Conservation (phyloP, 2,329 filamentous ascomycete genomes). For the Penicillium fuscoglaucum region DNA sequence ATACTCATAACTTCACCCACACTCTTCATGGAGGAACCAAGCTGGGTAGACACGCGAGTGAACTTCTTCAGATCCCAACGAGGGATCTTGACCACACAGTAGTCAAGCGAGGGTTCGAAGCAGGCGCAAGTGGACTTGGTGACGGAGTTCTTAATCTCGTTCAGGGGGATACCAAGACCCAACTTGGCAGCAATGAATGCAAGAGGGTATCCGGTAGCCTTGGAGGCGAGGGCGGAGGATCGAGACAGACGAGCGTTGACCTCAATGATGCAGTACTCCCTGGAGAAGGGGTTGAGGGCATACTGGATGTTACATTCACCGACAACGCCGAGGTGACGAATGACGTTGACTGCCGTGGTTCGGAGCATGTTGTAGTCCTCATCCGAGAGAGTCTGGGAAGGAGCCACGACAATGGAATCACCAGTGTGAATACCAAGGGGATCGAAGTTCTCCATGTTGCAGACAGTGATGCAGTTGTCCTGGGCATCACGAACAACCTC, state of each 20-base stretch:
- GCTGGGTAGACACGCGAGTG: constrained; percentile 89
- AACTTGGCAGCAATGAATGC: constrained; percentile 97
- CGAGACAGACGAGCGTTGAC: constrained; percentile 95
- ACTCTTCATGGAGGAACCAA: constrained; percentile 99
- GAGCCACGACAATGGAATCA: constrained; percentile 96
- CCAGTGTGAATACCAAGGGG: constrained; percentile 97
- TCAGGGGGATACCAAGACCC: constrained; percentile 88
- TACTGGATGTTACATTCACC: constrained; percentile 99
- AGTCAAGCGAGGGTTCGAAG: constrained; percentile 97
- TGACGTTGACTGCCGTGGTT: constrained; percentile 94
- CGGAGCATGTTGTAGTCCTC: constrained; percentile 99
- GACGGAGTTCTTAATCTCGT: constrained; percentile 94
- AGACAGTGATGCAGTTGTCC: constrained; percentile 99
- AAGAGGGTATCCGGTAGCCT: constrained; percentile 93
- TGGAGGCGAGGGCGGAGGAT: constrained; percentile 93
- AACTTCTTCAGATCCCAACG: constrained; percentile 99
- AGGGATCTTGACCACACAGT: constrained; percentile 98
- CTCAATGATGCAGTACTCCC: constrained; percentile 98
- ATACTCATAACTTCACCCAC: constrained; percentile 99
- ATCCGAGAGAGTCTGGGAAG: constrained; percentile 93
- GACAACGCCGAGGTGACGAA: constrained; percentile 93
- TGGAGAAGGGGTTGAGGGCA: constrained; percentile 89
- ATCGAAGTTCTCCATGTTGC: constrained; percentile 99
- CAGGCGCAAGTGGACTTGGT: constrained; percentile 95
- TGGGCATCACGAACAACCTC: constrained; percentile 93